These are phyloP conservation scores for Cladophialophora carrionii DNA, from an alignment of 2,329 filamentous ascomycete species.

Conservation along the genomic window DNA sequence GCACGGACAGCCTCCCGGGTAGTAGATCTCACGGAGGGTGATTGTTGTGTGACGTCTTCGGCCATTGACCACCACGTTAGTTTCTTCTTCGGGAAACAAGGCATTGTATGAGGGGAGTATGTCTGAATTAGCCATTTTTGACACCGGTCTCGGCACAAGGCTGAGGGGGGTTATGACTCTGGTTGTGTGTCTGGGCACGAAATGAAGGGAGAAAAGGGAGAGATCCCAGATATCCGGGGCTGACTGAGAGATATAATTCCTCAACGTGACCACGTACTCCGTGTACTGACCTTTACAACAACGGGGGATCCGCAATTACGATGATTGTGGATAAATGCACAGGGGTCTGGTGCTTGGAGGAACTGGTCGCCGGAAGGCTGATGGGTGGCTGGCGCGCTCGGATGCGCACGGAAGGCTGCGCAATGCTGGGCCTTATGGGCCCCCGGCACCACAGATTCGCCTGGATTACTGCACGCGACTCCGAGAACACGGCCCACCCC, in stretches of 20 bases:
- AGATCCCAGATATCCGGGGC: not conserved
- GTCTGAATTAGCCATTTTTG: conserved; percentile 23
- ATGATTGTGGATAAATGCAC: conserved; percentile 18
- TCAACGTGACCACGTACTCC: conserved; percentile 14
- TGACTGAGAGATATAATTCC: conserved; percentile 22
- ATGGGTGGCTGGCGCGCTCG: conserved; percentile 28
- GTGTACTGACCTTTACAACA: conserved; percentile 8
- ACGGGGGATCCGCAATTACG: conserved; percentile 17
- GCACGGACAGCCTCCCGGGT: conserved; percentile 36
- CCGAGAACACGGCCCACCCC: not conserved
- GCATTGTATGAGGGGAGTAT: conserved; percentile 30
- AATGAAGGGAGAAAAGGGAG: conserved; percentile 7
- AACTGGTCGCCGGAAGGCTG: conserved; percentile 11
- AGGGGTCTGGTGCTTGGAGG: conserved; percentile 5
- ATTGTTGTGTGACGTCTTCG: conserved; percentile 38
- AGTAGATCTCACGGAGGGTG: conserved; percentile 36
- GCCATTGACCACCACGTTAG: conserved; percentile 27
- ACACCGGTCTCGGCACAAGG: not conserved
- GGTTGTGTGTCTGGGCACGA: conserved; percentile 11
- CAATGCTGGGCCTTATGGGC: conserved; percentile 1
- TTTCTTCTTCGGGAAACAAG: conserved; percentile 32
- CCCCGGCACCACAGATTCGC: not conserved
- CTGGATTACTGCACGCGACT: not conserved
- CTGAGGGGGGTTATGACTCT: not conserved
- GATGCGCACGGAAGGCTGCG: conserved; percentile 32